Evolutionary conservation across 2,329 filamentous ascomycete species (phyloP), one percentile per base, ranked within the genome.

Genomic region (Ophiocordyceps camponoti-floridani): DNA sequence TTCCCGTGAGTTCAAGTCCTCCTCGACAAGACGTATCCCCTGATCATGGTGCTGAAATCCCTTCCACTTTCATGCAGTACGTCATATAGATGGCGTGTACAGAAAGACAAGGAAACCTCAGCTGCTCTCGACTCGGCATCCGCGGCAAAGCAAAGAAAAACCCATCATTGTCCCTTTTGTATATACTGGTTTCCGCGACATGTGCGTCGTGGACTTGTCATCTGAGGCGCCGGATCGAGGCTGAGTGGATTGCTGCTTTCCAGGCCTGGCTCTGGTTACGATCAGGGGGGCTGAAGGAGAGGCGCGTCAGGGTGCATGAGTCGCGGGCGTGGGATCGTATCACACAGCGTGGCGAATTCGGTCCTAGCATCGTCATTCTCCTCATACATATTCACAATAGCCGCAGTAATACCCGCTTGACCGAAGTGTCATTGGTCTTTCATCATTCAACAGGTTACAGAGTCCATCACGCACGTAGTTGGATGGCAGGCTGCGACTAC

Each of bases 1-100:
- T 93, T 65, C 85, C 85, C 35, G 68, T 72, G 55, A 58, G 65
- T 61, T 9, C 19, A 28, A 9, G 8, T 13, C 26, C 16, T 13
- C 35, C 35, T 38, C n/a, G 4, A 11, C 7, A 19, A n/a, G 16
- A 16, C 14, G 12, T 26, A 7, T n/a, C 9, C 33, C 30, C 18
- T 31, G 27, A 19, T 11, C 3, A 23, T 26, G 19, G 2, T 23
- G 23, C 23, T 23, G 23, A 23, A 23, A 3, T 23, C 23, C 23
- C 4, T 23, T 5, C 23, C 4, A 11, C 16, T 27, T n/a, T 50
- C 3, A 23, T 11, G 5, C 30, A 68, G 65, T 67, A 67, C 51
- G 59, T 67, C 48, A 61, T 68, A 47, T 68, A 58, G 5, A 5
- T 23, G 23, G 23, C 23, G 23, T 23, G 3, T 23, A 23, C 23